Evolutionary conservation across 2,329 filamentous ascomycete genomes (phyloP), one percentile per base, ranked within the genome.

Genomic region (Scorias spongiosa): DNA sequence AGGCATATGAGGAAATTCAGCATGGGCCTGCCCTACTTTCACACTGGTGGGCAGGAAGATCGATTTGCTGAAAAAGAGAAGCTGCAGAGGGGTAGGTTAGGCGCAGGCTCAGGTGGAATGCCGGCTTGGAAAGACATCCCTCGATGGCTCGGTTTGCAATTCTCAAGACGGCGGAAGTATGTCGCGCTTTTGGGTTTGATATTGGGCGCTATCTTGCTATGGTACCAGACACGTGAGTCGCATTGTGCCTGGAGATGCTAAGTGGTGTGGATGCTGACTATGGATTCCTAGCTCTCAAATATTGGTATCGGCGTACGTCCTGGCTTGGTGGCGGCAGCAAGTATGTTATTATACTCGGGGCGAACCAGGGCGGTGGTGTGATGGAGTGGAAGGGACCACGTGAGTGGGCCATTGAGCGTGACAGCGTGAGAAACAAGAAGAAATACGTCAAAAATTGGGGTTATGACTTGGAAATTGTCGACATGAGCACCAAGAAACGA

Each of bases 321-420:
- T 74, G 74, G 64, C 70, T 93, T 2, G 88, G 89, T 42, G 84
- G 84, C 41, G 91, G 91, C 15, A 80, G 81, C 58, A 96, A 94
- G 57, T 88, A 83, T 58, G 91, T 98, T 51, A 82, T 98, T 44
- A 87, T 98, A 49, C 71, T 96, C 15, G 88, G 84, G 18, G 88
- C 91, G 44, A 98, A 98, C 58, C 76, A 93, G 50, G 91, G 91
- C 41, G 91, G 91, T 47, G 91, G 91, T 55, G 91, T 98, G 7
- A 96, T 96, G 87, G 89, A 95, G 59, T 95, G 87, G 89, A 98
- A 98, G 64, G 89, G 89, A 0, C 84, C 89, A 15, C 77, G 88
- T 48, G 91, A 98, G 66, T 98, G 91, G 91, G 91, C 91, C 1
- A 93, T 96, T 56, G 91, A 98, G 66, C 75, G 91, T 61, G 88